Conservation (phyloP, 495 filamentous ascomycete species). For the Elaphomyces granulatus region DNA sequence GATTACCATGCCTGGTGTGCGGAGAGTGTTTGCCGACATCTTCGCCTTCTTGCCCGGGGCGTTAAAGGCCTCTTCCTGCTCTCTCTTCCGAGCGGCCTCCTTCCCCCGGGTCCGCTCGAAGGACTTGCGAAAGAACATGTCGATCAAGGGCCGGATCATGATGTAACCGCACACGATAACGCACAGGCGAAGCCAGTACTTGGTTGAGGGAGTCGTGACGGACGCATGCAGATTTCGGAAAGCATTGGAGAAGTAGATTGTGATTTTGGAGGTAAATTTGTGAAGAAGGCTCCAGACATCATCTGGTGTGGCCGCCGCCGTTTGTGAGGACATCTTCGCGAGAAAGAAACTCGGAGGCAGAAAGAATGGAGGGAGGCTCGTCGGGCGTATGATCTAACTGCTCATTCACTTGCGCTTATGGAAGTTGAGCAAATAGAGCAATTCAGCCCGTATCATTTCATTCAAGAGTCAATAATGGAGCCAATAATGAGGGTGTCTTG, state of each 20-base stretch:
- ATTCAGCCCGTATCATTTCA: too few relatives aligned
- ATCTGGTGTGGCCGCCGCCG: too few relatives aligned
- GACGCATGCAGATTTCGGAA: slow-evolving; percentile 35
- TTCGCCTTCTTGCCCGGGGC: slow-evolving; percentile 46
- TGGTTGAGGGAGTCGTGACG: slow-evolving; percentile 37
- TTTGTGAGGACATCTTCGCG: too few relatives aligned
- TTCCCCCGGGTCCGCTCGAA: slow-evolving; percentile 42
- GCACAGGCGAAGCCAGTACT: slow-evolving; percentile 48
- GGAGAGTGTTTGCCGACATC: slow-evolving; percentile 44
- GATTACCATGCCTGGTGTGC: slow-evolving; percentile 29
- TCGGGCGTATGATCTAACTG: too few relatives aligned
- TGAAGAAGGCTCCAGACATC: slow-evolving; percentile 1
- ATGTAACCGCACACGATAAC: slow-evolving; percentile 46
- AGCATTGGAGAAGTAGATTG: slow-evolving; percentile 27
- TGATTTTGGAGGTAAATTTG: neutral
- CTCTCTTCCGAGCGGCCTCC: slow-evolving; percentile 34
- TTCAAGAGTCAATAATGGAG: too few relatives aligned
- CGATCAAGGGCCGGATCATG: slow-evolving; percentile 52
- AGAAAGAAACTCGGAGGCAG: too few relatives aligned
- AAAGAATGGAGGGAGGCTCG: too few relatives aligned
- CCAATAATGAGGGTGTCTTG: too few relatives aligned
- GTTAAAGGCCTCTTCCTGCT: slow-evolving; percentile 20
- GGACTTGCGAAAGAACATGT: slow-evolving; percentile 35
- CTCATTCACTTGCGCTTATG: too few relatives aligned
- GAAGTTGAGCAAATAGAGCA: too few relatives aligned